These are phyloP conservation scores for Ogataea henricii DNA, from an alignment of 805 yeast species.

Conservation along the genomic window DNA sequence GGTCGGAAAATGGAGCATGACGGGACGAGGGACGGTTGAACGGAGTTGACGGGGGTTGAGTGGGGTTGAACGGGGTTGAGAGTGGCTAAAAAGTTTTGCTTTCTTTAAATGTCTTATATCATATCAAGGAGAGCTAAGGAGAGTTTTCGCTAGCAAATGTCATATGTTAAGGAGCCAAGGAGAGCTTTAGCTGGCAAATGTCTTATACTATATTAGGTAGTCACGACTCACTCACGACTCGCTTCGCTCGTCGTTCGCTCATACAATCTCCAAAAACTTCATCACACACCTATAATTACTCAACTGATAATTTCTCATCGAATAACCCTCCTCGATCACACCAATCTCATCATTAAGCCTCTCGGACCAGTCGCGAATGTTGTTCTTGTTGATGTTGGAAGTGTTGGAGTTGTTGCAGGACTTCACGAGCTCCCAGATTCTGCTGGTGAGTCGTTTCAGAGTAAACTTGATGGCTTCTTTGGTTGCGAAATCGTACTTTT, in stretches of 20 bases:
- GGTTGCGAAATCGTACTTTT: slow-evolving; percentile 10
- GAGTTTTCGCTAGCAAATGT: no score
- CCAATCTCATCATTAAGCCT: slow-evolving; percentile 17
- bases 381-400: slow-evolving; percentile 19
- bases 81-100: no score
- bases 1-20: no score
- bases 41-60: no score
- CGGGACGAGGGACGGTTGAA: no score
- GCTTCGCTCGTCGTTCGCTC: not conserved
- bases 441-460: slow-evolving; percentile 19
- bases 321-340: slow-evolving; percentile 31
- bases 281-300: slow-evolving; percentile 23
- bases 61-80: no score
- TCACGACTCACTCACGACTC: not conserved
- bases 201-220: no score
- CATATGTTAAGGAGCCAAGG: no score
- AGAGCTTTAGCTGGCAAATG: no score
- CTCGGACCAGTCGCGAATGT: slow-evolving; percentile 28
- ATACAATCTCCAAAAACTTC: slow-evolving; percentile 16
- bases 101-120: no score
- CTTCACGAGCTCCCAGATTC: slow-evolving; percentile 30
- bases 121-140: no score
- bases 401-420: slow-evolving; percentile 27
- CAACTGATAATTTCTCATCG: slow-evolving; percentile 31
- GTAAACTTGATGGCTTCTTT: slow-evolving; percentile 25